A percentile compares a stretch with the other conserved stretches of the same genome.
phyloP scores from a whole-genome alignment of 495 filamentous ascomycete species.

The Aspergillus olivimuriae region DNA sequence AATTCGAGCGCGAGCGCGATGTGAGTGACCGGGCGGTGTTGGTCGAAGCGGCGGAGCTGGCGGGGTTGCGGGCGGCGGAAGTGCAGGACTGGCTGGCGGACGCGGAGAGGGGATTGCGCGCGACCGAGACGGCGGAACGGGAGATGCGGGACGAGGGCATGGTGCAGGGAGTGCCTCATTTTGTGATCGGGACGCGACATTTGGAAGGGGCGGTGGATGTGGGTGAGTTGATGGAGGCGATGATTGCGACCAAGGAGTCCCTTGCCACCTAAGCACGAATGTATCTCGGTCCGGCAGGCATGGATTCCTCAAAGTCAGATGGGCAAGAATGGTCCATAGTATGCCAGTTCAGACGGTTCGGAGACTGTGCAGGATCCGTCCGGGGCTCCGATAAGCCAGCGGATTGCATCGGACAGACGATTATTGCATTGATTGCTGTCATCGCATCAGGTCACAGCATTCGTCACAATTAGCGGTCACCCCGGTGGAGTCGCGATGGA shows the following conservation, averaged over 20 bases:
- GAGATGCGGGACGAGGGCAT: conserved; percentile 4
- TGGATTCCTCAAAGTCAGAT: too few relatives aligned
- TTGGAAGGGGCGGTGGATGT: conserved; percentile 8
- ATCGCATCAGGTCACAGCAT: too few relatives aligned
- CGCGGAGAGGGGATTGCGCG: conserved; percentile 2
- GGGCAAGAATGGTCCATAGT: too few relatives aligned
- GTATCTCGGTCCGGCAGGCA: too few relatives aligned
- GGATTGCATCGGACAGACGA: too few relatives aligned
- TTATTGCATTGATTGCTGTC: too few relatives aligned
- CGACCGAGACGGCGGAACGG: conserved; percentile 6
- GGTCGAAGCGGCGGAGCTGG: conserved; percentile 7
- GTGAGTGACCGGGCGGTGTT: conserved; percentile 9
- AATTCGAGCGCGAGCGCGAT: conserved; percentile 20
- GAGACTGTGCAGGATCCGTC: too few relatives aligned
- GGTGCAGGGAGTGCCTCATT: conserved; percentile 13
- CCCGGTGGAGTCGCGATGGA: too few relatives aligned
- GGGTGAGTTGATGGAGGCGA: conserved; percentile 18
- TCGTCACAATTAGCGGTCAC: too few relatives aligned
- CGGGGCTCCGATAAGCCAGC: too few relatives aligned
- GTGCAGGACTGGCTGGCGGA: conserved; percentile 9
- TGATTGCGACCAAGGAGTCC: conserved; percentile 3
- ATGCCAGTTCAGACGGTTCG: too few relatives aligned
- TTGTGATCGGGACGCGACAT: conserved; percentile 6
- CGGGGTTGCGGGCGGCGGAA: conserved; percentile 5
- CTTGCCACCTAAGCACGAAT: neutral